These are phyloP conservation scores for Penicillium bialowiezense DNA, from an alignment of 495 filamentous ascomycete genomes.

Conservation along the genomic window DNA sequence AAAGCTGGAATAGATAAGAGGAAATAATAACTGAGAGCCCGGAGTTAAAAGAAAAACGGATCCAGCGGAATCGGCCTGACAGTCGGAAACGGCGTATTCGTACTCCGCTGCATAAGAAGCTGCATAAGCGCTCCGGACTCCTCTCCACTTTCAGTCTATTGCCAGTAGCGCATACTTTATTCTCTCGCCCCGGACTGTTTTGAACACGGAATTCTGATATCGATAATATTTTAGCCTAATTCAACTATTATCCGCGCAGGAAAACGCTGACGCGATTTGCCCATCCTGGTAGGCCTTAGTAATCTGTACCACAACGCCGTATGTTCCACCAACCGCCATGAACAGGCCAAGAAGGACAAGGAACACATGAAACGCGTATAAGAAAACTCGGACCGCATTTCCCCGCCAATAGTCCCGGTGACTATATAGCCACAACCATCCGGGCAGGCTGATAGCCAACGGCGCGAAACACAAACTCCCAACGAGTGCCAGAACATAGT, in stretches of 20 bases:
- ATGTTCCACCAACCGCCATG: slow-evolving; percentile 39
- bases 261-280: slow-evolving; percentile 36
- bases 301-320: slow-evolving; percentile 39
- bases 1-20: no score
- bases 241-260: slow-evolving; percentile 40
- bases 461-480: slow-evolving; percentile 37
- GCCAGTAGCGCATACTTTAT: no score
- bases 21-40: no score
- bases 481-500: slow-evolving; percentile 53
- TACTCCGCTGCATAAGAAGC: no score
- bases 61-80: no score
- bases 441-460: slow-evolving; percentile 40
- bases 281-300: slow-evolving; percentile 35
- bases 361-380: slow-evolving; percentile 27
- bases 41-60: no score
- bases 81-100: no score
- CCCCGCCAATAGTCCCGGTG: slow-evolving; percentile 35
- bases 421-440: slow-evolving; percentile 47
- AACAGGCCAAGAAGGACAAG: slow-evolving; percentile 36
- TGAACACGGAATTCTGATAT: no score
- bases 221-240: no score
- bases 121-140: no score
- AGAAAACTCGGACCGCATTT: slow-evolving; percentile 1
- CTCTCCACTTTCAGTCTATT: no score
- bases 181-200: no score